Evolutionary conservation across 805 yeast species (phyloP), one percentile per base, ranked within the genome.

Genomic region (Candida palmyrensis): DNA sequence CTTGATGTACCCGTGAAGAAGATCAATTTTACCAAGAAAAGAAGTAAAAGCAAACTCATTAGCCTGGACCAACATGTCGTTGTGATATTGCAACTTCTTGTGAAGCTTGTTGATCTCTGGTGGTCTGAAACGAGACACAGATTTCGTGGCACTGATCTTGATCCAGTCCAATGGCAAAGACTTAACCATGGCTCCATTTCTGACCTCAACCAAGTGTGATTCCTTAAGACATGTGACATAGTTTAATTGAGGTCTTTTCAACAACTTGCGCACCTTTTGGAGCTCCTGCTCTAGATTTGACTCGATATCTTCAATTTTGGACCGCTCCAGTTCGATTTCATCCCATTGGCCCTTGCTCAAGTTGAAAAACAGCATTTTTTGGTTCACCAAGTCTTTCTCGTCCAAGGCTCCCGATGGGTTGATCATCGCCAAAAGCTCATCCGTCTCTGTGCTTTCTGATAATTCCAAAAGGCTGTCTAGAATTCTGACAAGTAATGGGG

Each of bases 121-220:
- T 0, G 95, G 67, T 38, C 88, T 63, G 53, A 76, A 89, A 37
- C 97, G 61, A 2, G 87, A 73, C 1, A 86, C 79, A 2, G 77
- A 54, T 40, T 77, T 65, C 29, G 94, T 73, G 6, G 82, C 82
- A 45, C 75, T 82, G 18, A 84, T 73, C 44, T 85, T 82, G 9
- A 81, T 58, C 96, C 96, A 90, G 32, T 75, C 77, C 2, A 61
- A 45, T 0, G 97, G 97, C 2, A 89, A 55, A 1, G 59, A 55
- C 27, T 72, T 73, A 2, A 71, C 63, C 27, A 73, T 73, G 9
- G 71, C 57, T 1, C 62, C 64, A 40, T 79, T 78, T 27, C 86
- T 62, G 0, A 90, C 79, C 47, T 89, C 96, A 15, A 92, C 69
- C 30, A 89, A 59, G 48, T 80, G 83, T 2, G 86, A 81, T 14